Percentiles rank a stretch among this genome's conserved stretches.
phyloP scores from a whole-genome alignment of 78 protist species.

The Planoprotostelium fungivorum region DNA sequence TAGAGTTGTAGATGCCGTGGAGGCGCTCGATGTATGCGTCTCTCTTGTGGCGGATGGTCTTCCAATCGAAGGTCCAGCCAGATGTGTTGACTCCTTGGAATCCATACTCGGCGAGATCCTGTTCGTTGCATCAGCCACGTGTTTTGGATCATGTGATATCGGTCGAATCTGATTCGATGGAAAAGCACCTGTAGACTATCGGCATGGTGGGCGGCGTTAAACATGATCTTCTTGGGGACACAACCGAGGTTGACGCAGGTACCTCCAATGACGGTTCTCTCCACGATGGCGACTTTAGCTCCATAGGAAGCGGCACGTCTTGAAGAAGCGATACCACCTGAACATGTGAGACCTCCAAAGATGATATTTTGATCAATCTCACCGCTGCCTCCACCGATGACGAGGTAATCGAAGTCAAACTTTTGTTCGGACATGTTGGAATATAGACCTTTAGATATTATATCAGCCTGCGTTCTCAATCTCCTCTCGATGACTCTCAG shows the following conservation, averaged over 20 bases:
- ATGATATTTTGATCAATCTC: neutral
- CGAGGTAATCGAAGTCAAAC: conserved; percentile 43
- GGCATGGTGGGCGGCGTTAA: conserved; percentile 47
- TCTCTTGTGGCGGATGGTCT: conserved; percentile 33
- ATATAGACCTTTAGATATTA: neutral
- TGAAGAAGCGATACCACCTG: conserved; percentile 76
- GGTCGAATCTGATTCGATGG: neutral
- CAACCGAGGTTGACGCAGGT: conserved; percentile 96
- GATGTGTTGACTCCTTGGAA: conserved; percentile 18
- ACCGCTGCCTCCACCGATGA: conserved; percentile 63
- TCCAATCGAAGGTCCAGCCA: conserved; percentile 36
- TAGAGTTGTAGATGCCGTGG: conserved; percentile 72
- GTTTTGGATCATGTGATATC: neutral
- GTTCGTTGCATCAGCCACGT: neutral
- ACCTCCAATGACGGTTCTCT: conserved; percentile 66
- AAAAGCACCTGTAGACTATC: conserved; percentile 21
- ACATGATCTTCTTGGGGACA: conserved; percentile 93
- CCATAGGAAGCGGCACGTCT: conserved; percentile 79
- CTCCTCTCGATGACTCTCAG: neutral
- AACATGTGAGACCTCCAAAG: neutral
- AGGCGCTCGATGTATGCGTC: conserved; percentile 77
- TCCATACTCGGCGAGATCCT: conserved; percentile 67
- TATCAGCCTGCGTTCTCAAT: neutral
- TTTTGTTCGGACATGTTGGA: neutral
- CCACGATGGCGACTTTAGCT: conserved; percentile 32